Evolutionary conservation across 768 basidiomycete genomes (phyloP), one percentile per base, ranked within the genome.

Genomic region (Boletus tomentosulus): DNA sequence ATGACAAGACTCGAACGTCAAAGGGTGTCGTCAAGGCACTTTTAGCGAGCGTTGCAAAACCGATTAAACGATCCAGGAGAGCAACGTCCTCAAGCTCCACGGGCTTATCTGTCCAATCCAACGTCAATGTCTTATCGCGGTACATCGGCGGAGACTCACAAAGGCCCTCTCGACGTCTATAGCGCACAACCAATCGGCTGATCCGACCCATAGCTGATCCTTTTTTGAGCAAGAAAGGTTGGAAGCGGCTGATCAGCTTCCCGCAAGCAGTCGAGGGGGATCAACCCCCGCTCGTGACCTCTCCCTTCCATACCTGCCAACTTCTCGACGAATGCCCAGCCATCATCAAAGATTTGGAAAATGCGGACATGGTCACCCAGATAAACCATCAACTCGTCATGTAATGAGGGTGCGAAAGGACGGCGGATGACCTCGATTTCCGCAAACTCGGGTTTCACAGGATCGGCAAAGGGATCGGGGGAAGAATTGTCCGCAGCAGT

Each of bases 211-310:
- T 73, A 71, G 59, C 75, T 75, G 53, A 79, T 71, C 51, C 78
- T 66, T 66, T 80, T 81, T 57, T 75, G 71, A 13, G 74, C 71
- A 46, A 82, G 65, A 69, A 82, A 83, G 8, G 71, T 66, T 0
- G 78, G 74, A 31, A 82, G 67, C 24, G 74, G 69, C 63, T 81
- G 75, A 16, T 74, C 72, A 24, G 68, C 62, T 39, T 74, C 72
- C 28, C 84, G 73, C 64, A 88, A 73, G 64, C 86, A 88, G 59
- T 86, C 83, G n/a, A 87, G 71, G 6, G 87, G 87, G 44, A 89
- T 85, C 49, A 88, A 63, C 0, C 86, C 87, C 37, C 67, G 67
- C 4, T 62, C 64, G 28, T 39, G 55, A 54, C 31, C 28, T 11
- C 27, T 48, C 15, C 22, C 22, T 7, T 19, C 39, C 2, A 46